Evolutionary conservation across 2,329 filamentous ascomycete genomes (phyloP), one percentile per base, ranked within the genome.

Genomic region (Phialemoniopsis sp.): DNA sequence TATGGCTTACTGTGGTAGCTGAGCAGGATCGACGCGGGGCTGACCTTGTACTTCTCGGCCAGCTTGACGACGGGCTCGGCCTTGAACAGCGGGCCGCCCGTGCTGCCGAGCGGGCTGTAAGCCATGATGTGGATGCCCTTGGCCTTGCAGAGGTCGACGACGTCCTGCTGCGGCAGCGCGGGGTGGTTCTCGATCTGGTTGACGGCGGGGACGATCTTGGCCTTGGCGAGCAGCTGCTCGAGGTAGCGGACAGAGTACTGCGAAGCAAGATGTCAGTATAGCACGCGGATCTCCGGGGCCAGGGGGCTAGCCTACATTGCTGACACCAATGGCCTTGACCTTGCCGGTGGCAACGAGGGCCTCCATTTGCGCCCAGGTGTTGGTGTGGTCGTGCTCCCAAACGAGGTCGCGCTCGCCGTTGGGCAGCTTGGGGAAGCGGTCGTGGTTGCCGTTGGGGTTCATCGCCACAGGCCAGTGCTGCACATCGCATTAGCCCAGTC

Each of bases 291-390:
- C n/a, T 17, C 15, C 10, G 12, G 17, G 7, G 13, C 15, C 4
- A 10, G 26, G n/a, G 16, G 21, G 40, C n/a, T n/a, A 5, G 47
- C 62, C n/a, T 45, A 70, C 68, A 56, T 80, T 80, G 62, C 67
- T 73, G 34, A 80, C 75, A 36, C 76, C 76, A 36, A 80, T 66
- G 29, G 64, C 67, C 54, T 62, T 67, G 42, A 67, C 62, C 62
- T 80, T 82, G 48, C 80, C 80, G 0, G 76, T 73, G 7, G 62
- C 61, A 6, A 84, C 66, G 5, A 87, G 66, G 46, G 72, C 73
- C 68, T 89, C 85, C 74, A 89, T 82, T 58, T 75, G 76, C 66
- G 82, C 82, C 85, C 86, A 94, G 36, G 85, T 88, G 43, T 87
- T 73, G 47, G 86, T 67, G 60, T 91, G 86, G 51, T 80, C 80